phyloP scores from a whole-genome alignment of 805 yeast genomes.

The Wickerhamomyces ciferrii region DNA sequence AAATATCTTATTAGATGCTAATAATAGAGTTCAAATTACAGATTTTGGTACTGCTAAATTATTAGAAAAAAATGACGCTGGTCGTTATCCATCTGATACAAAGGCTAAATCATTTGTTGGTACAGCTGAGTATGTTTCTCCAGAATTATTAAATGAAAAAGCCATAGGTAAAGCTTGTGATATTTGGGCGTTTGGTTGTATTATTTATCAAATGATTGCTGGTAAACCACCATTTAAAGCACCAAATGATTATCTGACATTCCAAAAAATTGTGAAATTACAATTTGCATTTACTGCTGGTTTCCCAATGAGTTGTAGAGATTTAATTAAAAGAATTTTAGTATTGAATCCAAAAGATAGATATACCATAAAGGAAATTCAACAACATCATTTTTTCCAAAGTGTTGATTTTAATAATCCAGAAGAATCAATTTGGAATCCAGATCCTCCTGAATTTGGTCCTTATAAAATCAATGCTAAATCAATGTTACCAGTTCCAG shows the following conservation, averaged over 20 bases:
- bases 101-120: slow-evolving; percentile 82
- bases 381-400: slow-evolving; percentile 59
- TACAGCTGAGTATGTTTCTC: slow-evolving; percentile 80
- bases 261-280: slow-evolving; percentile 74
- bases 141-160: slow-evolving; percentile 71
- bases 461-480: slow-evolving; percentile 74
- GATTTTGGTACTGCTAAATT: slow-evolving; percentile 85
- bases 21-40: slow-evolving; percentile 62
- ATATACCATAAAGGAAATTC: slow-evolving; percentile 49
- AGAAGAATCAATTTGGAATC: slow-evolving; percentile 48
- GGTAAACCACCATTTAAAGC: slow-evolving; percentile 89
- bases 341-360: slow-evolving; percentile 62
- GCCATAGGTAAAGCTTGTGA: slow-evolving; percentile 90
- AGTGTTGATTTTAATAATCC: slow-evolving; percentile 49
- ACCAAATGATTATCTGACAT: slow-evolving; percentile 73
- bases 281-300: slow-evolving; percentile 85
- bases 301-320: slow-evolving; percentile 68
- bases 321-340: slow-evolving; percentile 64
- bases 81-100: slow-evolving; percentile 57
- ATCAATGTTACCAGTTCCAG: slow-evolving; percentile 75
- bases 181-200: slow-evolving; percentile 99
- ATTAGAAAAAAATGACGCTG: slow-evolving; percentile 46
- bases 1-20: slow-evolving; percentile 60
- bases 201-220: slow-evolving; percentile 90
- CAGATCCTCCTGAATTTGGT: slow-evolving; percentile 55